phyloP scores from a whole-genome alignment of 2,329 filamentous ascomycete genomes.

The Diaporthe citri region DNA sequence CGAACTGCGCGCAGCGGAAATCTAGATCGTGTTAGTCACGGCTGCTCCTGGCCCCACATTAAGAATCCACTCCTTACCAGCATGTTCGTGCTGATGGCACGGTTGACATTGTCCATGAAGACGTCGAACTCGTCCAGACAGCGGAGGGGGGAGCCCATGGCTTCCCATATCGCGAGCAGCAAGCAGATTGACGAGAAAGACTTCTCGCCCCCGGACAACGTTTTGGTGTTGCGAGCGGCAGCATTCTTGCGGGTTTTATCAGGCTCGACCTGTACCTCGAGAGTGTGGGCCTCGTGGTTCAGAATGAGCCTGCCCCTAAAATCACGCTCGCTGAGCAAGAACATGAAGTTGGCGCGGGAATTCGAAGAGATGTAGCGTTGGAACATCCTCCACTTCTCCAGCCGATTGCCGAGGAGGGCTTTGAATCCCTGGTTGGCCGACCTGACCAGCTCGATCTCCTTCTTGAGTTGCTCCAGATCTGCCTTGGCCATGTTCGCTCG shows the following conservation, averaged over 20 bases:
- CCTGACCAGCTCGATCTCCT: constrained; percentile 59
- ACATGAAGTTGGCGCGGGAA: constrained; percentile 87
- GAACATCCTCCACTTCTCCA: constrained; percentile 83
- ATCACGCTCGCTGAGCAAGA: constrained; percentile 87
- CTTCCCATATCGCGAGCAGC: constrained; percentile 93
- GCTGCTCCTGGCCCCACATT: not conserved
- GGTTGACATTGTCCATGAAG: constrained; percentile 98
- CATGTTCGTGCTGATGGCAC: constrained; percentile 92
- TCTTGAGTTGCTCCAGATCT: constrained; percentile 56
- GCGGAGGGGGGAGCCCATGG: constrained; percentile 94
- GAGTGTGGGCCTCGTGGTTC: constrained; percentile 79
- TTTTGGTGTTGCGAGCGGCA: constrained; percentile 86
- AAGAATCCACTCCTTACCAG: constrained; percentile 70
- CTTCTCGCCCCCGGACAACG: constrained; percentile 95
- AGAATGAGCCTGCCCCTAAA: constrained; percentile 87
- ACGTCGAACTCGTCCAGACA: constrained; percentile 99
- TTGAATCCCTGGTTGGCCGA: constrained; percentile 60
- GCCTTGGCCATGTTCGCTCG: constrained; percentile 56
- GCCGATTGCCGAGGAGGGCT: constrained; percentile 75
- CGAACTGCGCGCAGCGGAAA: constrained; percentile 84
- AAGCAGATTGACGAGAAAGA: constrained; percentile 98
- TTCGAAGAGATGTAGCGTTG: constrained; percentile 87
- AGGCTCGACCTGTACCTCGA: constrained; percentile 83
- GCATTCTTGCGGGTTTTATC: constrained; percentile 77
- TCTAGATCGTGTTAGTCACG: constrained; percentile 61